A percentile compares a stretch with the other conserved stretches of the same genome.
phyloP scores from a whole-genome alignment of 1,284 basidiomycete genomes.

The Leccinum proximum region DNA sequence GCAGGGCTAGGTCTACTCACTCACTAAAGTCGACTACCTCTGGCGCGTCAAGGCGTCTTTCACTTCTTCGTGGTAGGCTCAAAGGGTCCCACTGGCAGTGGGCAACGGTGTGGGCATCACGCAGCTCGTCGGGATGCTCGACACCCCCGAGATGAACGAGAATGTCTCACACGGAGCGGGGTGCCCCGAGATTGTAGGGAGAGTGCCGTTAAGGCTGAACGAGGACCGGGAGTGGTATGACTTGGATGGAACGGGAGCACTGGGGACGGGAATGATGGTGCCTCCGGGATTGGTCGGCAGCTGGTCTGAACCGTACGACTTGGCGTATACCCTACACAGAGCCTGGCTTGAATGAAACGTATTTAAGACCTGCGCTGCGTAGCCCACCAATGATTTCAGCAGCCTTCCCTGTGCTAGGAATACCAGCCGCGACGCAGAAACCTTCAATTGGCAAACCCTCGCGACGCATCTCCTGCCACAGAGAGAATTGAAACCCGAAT shows the following conservation, averaged over 20 bases:
- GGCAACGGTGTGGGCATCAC: neutral
- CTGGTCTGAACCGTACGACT: conserved; percentile 50
- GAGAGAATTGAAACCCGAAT: conserved; percentile 94
- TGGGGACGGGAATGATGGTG: neutral
- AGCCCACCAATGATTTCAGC: conserved; percentile 88
- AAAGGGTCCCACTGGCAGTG: neutral
- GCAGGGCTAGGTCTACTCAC: neutral
- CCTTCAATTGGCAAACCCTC: conserved; percentile 97
- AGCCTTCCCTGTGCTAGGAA: conserved; percentile 92
- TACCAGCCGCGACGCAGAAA: conserved; percentile 97
- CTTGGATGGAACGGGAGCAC: neutral
- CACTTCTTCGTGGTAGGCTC: neutral
- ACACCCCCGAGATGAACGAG: no score
- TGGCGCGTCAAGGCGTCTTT: neutral
- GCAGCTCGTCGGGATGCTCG: neutral
- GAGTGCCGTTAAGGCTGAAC: neutral
- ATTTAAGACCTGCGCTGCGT: conserved; percentile 82
- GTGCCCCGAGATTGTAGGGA: no score
- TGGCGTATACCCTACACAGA: conserved; percentile 97
- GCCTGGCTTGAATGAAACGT: conserved; percentile 97
- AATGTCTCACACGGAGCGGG: no score
- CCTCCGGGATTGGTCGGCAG: neutral
- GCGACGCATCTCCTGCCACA: conserved; percentile 97
- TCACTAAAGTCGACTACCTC: neutral
- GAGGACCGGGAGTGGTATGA: neutral